Conservation (phyloP, 1,139 yeast species). For the Taphrina communis region DNA sequence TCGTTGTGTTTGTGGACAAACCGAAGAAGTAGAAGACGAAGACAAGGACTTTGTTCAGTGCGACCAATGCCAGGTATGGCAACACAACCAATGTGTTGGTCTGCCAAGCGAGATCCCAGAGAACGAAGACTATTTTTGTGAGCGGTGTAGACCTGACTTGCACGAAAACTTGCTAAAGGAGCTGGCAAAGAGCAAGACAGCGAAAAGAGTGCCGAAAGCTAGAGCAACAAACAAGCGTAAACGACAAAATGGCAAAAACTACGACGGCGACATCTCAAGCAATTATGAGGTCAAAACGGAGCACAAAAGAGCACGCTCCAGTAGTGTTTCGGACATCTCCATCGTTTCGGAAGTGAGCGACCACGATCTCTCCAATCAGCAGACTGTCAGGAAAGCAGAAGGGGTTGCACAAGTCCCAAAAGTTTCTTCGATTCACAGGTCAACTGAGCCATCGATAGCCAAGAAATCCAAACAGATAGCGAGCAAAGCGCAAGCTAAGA, state of each 20-base stretch:
- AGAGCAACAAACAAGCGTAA: slow-evolving; percentile 19
- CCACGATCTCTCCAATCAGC: neutral
- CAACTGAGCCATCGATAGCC: neutral
- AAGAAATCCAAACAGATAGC: neutral
- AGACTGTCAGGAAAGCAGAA: neutral
- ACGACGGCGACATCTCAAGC: slow-evolving; percentile 29
- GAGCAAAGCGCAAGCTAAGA: neutral
- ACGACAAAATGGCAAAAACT: slow-evolving; percentile 23
- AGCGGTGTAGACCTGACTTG: slow-evolving; percentile 57
- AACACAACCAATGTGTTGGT: slow-evolving; percentile 74
- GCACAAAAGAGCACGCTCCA: slow-evolving; percentile 14
- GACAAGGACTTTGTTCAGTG: slow-evolving; percentile 69
- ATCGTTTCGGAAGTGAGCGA: slow-evolving; percentile 12
- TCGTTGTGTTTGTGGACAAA: slow-evolving; percentile 68
- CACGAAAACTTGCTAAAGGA: slow-evolving; percentile 50
- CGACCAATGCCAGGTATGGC: slow-evolving; percentile 82
- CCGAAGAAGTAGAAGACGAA: slow-evolving; percentile 62
- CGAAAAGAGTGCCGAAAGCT: slow-evolving; percentile 34
- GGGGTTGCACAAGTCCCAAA: neutral
- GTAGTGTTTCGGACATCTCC: slow-evolving; percentile 24
- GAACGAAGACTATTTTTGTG: slow-evolving; percentile 61
- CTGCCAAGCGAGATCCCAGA: slow-evolving; percentile 53
- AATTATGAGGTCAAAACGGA: slow-evolving; percentile 23
- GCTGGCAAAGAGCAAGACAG: slow-evolving; percentile 43
- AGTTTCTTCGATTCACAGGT: neutral